Conservation (phyloP, 2,329 filamentous ascomycete species). For the Tolypocladium album region DNA sequence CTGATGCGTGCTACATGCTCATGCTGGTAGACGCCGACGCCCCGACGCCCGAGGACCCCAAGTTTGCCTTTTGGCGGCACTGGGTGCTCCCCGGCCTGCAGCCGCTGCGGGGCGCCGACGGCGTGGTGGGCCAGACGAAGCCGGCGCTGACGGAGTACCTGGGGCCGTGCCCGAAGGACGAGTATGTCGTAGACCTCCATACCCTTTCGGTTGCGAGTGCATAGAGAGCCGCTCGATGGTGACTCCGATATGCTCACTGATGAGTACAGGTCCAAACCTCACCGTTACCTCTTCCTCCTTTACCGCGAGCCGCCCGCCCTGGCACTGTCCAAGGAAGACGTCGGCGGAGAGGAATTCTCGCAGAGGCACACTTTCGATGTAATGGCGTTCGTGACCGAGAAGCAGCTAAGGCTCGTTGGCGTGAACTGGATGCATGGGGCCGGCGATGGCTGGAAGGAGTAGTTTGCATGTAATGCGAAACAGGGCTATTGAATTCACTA, state of each 20-base stretch:
- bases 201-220: neutral
- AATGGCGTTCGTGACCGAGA: slow-evolving; percentile 24
- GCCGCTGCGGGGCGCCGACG: slow-evolving; percentile 13
- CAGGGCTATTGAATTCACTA: neutral
- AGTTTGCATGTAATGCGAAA: neutral
- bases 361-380: slow-evolving; percentile 31
- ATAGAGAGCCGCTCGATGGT: neutral
- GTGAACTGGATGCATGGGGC: slow-evolving; percentile 36
- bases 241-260: neutral
- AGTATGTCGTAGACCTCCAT: slow-evolving; percentile 15
- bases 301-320: slow-evolving; percentile 27
- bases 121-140: slow-evolving; percentile 16
- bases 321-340: slow-evolving; percentile 26
- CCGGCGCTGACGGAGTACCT: slow-evolving; percentile 29
- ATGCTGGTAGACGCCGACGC: slow-evolving; percentile 44
- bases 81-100: slow-evolving; percentile 35
- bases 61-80: slow-evolving; percentile 44
- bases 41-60: slow-evolving; percentile 42
- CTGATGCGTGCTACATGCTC: slow-evolving; percentile 29
- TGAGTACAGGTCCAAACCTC: slow-evolving; percentile 30
- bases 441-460: slow-evolving; percentile 29
- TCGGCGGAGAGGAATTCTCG: slow-evolving; percentile 34
- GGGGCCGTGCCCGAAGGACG: slow-evolving; percentile 33
- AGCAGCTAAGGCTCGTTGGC: slow-evolving; percentile 26
- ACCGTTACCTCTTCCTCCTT: slow-evolving; percentile 34